phyloP scores from a whole-genome alignment of 331 rosid species.

The Saraca asoca region DNA sequence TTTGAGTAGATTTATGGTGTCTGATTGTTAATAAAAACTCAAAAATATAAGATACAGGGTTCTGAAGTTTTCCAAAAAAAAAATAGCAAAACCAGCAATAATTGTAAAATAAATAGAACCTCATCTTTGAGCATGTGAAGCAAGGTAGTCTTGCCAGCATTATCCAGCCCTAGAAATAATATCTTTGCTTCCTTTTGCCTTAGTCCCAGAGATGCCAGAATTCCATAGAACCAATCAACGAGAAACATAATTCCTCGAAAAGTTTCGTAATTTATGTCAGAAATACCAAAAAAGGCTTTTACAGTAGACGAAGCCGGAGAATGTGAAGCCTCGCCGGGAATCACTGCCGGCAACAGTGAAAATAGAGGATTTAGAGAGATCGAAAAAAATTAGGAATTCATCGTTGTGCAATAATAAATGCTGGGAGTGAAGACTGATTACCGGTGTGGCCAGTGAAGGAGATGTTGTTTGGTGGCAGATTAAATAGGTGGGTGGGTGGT shows the following conservation, averaged over 20 bases:
- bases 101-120: conserved; percentile 39
- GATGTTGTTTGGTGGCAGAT: too few relatives aligned
- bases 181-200: conserved; percentile 98
- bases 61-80: neutral
- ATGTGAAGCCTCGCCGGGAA: too few relatives aligned
- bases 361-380: too few relatives aligned
- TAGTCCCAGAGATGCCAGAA: conserved; percentile 82
- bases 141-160: conserved; percentile 96
- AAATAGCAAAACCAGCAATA: neutral
- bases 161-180: conserved; percentile 87
- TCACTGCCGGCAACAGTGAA: too few relatives aligned
- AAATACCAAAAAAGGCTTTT: conserved; percentile 22
- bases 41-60: too few relatives aligned
- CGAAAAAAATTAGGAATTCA: too few relatives aligned
- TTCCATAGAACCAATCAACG: conserved; percentile 92
- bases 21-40: neutral
- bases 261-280: conserved; percentile 19
- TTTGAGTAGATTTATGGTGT: neutral
- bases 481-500: too few relatives aligned
- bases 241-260: conserved; percentile 61
- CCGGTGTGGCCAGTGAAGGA: too few relatives aligned
- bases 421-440: too few relatives aligned
- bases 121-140: conserved; percentile 94
- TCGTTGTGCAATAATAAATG: too few relatives aligned
- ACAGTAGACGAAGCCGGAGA: too few relatives aligned